Evolutionary conservation across 352 stramenopile species (phyloP), one percentile per base, ranked within the genome.

Genomic region (Pythium vanterpoolii): DNA sequence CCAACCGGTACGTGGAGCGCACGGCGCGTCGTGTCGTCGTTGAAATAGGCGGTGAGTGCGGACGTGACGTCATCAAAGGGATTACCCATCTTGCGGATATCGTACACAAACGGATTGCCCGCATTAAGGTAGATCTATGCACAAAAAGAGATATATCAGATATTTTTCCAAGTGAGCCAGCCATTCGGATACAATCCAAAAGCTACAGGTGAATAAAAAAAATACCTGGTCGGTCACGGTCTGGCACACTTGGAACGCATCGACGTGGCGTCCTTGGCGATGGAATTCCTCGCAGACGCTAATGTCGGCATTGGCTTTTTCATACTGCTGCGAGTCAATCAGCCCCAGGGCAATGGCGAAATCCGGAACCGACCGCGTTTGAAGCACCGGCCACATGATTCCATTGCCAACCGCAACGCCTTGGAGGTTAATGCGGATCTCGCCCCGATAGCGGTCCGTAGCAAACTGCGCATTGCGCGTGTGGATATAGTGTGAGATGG

Each of bases 401-500:
- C 87, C 85, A 66, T 98, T 96, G 36, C 94, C 94, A 50, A 98
- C 87, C 2, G 90, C 90, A 38, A 98, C 69, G 10, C 94, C 94
- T 44, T 85, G 77, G 24, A 98, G 67, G 45, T 93, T 86, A 31
- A 97, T 76, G 8, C 50, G 43, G 21, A 71, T 45, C 9, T 81
- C 60, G 40, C 80, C 85, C 11, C 36, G 56, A 4, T 45, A 31
- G 19, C 48, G 48, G 34, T 65, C 44, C 43, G 38, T 57, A 11
- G 36, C 59, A 44, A 19, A 64, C 55, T 28, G 60, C 55, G 69
- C 57, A n/a, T 98, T 98, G 42, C 87, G 76, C 31, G 85, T 61
- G 49, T 98, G 74, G 53, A 99, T 98, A 62, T 96, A 95, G 67
- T 93, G 74, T 57, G 97, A 84, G 72, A 99, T 96, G 44, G 79